phyloP scores from a whole-genome alignment of 208 protist species.

The Herpetomonas samuelpessoai region DNA sequence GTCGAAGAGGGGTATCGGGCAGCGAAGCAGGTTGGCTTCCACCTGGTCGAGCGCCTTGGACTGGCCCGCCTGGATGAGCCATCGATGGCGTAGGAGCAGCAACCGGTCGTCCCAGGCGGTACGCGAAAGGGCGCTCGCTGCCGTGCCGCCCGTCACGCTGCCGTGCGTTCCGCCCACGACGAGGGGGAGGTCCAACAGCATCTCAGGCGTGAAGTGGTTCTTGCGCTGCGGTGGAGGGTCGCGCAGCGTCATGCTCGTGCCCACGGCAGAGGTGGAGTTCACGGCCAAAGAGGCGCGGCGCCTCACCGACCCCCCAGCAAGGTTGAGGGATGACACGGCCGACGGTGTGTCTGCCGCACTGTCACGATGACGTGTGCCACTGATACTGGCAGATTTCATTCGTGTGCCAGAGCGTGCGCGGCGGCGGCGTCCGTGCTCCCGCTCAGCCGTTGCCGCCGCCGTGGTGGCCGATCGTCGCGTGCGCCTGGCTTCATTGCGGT shows the following conservation, averaged over 20 bases:
- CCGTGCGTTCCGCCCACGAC: not conserved
- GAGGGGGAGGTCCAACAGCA: not conserved
- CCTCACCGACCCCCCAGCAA: too few relatives aligned
- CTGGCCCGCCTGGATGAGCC: constrained; percentile 33
- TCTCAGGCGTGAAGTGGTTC: not conserved
- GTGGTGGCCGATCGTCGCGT: not conserved
- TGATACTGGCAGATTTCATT: too few relatives aligned
- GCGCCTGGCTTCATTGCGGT: constrained; percentile 3
- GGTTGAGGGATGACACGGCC: too few relatives aligned
- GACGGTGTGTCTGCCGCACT: too few relatives aligned
- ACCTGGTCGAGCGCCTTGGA: constrained; percentile 26
- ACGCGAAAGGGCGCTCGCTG: too few relatives aligned
- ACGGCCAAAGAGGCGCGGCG: too few relatives aligned
- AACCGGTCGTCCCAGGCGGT: constrained; percentile 28
- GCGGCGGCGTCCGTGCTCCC: too few relatives aligned
- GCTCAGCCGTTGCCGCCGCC: not conserved
- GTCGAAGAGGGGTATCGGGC: constrained; percentile 56
- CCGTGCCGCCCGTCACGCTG: not conserved
- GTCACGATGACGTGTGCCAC: too few relatives aligned
- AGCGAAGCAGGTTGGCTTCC: constrained; percentile 45
- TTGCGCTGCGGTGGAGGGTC: not conserved
- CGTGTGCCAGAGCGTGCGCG: too few relatives aligned
- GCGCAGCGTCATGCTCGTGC: too few relatives aligned
- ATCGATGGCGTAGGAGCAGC: constrained; percentile 53
- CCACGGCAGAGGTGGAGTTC: too few relatives aligned